phyloP scores from a whole-genome alignment of 805 yeast species.

The Starmera dryadoides region DNA sequence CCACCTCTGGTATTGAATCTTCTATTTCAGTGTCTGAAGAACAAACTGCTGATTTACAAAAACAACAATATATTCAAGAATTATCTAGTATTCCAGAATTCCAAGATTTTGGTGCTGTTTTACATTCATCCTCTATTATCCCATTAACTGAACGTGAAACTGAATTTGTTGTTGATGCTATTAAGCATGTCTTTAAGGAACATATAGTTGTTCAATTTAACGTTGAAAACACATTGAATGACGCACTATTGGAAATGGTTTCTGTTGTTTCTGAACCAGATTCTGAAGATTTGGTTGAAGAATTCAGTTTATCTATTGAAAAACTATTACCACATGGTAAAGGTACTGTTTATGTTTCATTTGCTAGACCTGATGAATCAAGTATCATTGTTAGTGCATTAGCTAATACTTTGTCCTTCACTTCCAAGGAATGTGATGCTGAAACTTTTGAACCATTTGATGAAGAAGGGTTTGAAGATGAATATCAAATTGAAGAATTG shows the following conservation, averaged over 20 bases:
- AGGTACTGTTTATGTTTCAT: constrained; percentile 75
- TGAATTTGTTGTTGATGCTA: constrained; percentile 80
- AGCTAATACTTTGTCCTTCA: constrained; percentile 62
- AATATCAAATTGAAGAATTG: constrained; percentile 82
- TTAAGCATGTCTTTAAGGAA: constrained; percentile 74
- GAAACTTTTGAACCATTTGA: constrained; percentile 58
- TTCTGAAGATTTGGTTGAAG: constrained; percentile 44
- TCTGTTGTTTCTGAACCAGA: constrained; percentile 61
- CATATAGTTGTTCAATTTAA: constrained; percentile 76
- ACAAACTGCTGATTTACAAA: constrained; percentile 28
- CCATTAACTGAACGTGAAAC: constrained; percentile 87
- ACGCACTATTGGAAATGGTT: constrained; percentile 70
- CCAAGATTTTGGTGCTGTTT: constrained; percentile 61
- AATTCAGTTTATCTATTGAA: constrained; percentile 68
- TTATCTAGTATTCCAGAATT: constrained; percentile 68
- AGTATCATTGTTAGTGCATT: constrained; percentile 42
- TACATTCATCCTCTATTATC: constrained; percentile 58
- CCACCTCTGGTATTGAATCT: constrained; percentile 13
- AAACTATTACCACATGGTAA: constrained; percentile 62
- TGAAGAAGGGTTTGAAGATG: constrained; percentile 83
- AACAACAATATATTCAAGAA: constrained; percentile 65
- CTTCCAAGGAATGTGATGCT: constrained; percentile 73
- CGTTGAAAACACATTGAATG: constrained; percentile 77
- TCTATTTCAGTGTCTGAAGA: constrained; percentile 9
- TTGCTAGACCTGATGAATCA: constrained; percentile 47